Evolutionary conservation across 2,329 filamentous ascomycete genomes (phyloP).

Genomic region (Ophiostoma australiae): DNA sequence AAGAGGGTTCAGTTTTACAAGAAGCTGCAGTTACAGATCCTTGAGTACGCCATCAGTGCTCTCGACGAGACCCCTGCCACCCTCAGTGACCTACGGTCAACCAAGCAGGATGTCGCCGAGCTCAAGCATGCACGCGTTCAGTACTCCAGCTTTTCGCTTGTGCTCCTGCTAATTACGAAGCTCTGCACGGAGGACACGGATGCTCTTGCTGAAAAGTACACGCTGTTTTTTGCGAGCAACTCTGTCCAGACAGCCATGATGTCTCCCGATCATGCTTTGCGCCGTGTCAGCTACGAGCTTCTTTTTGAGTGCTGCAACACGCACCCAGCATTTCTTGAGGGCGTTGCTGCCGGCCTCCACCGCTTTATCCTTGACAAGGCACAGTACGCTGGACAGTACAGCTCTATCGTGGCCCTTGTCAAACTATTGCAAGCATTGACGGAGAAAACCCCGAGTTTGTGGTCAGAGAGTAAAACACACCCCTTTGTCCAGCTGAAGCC

Average conservation of each 20-base stretch:
- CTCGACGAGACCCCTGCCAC: constrained; percentile 75
- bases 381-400: constrained; percentile 64
- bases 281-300: constrained; percentile 50
- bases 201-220: constrained; percentile 58
- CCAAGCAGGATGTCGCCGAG: constrained; percentile 76
- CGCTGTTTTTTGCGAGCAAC: constrained; percentile 61
- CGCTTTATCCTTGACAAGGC: constrained; percentile 66
- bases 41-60: constrained; percentile 76
- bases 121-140: constrained; percentile 78
- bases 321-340: constrained; percentile 44
- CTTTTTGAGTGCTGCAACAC: constrained; percentile 46
- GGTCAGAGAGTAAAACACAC: constrained; percentile 60
- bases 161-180: constrained; percentile 49
- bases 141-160: constrained; percentile 50
- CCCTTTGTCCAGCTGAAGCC: constrained; percentile 56
- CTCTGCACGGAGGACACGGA: constrained; percentile 49
- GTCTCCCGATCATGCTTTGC: constrained; percentile 52
- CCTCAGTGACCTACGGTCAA: constrained; percentile 82
- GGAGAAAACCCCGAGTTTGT: constrained; percentile 59
- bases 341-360: constrained; percentile 48
- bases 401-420: constrained; percentile 68
- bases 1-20: constrained; percentile 74
- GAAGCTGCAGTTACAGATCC: constrained; percentile 72
- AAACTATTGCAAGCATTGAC: constrained; percentile 64
- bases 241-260: constrained; percentile 61